Evolutionary conservation across 768 basidiomycete genomes (phyloP).

Genomic region (Agaricus blazei): DNA sequence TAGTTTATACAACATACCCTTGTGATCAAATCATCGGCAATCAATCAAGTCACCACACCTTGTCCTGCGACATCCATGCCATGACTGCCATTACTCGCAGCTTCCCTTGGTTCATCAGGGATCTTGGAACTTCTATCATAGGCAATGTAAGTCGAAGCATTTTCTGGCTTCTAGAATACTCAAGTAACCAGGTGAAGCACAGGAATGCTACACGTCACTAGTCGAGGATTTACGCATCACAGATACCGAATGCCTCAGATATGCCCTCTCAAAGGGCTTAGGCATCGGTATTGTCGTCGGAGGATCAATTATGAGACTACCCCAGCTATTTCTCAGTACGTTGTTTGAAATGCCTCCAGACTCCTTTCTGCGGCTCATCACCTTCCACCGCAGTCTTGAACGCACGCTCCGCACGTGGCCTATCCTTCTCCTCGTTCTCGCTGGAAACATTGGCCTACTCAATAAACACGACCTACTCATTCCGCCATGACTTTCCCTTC

Average conservation of each 20-base stretch:
- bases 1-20: neutral
- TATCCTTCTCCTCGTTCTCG: conserved; percentile 80
- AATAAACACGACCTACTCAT: conserved; percentile 84
- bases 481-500: conserved; percentile 85
- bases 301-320: conserved; percentile 92
- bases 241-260: conserved; percentile 85
- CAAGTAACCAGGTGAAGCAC: neutral
- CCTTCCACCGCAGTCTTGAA: conserved; percentile 47
- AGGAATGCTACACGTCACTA: conserved; percentile 89
- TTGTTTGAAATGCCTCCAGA: neutral
- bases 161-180: neutral
- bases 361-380: neutral
- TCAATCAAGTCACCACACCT: neutral
- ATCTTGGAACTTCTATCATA: conserved; percentile 76
- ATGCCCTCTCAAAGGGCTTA: conserved; percentile 85
- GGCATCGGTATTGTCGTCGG: conserved; percentile 90
- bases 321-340: conserved; percentile 81
- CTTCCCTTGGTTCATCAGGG: conserved; percentile 80
- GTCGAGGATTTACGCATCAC: conserved; percentile 77
- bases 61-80: conserved; percentile 14
- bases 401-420: conserved; percentile 75
- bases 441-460: conserved; percentile 92
- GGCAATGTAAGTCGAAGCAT: conserved; percentile 53
- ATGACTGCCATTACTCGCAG: conserved; percentile 80
- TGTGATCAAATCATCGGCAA: conserved; percentile 34